Evolutionary conservation across 192 early-diverging fungal genomes (phyloP).

Genomic region (Rhizophlyctis rosea): DNA sequence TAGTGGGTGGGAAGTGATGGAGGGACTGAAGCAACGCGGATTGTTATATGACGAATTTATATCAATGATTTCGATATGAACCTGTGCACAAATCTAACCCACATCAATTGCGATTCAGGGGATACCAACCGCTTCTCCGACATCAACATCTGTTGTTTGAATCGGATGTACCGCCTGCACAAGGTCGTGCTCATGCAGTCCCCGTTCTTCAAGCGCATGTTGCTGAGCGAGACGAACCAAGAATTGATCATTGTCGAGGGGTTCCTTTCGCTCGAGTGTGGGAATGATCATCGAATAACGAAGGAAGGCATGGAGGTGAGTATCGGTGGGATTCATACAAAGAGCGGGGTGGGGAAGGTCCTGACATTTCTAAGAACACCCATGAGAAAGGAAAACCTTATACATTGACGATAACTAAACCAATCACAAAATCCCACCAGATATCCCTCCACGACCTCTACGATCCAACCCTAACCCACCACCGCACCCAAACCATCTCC

Average conservation of each 20-base stretch:
- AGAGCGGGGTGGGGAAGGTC: too few species aligned
- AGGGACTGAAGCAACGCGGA: too few species aligned
- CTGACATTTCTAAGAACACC: too few species aligned
- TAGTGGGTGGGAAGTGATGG: too few species aligned
- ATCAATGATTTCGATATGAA: too few species aligned
- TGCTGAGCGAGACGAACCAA: conserved; percentile 11
- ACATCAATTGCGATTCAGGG: background rate
- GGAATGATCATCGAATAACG: conserved; percentile 13
- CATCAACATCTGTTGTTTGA: conserved; percentile 15
- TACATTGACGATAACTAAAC: too few species aligned
- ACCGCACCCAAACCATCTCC: conserved; percentile 8
- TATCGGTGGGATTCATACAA: background rate
- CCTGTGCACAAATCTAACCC: too few species aligned
- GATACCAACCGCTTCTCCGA: conserved; percentile 18
- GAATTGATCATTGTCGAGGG: conserved; percentile 21
- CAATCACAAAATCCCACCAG: background rate
- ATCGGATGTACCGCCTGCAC: conserved; percentile 24
- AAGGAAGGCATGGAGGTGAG: conserved; percentile 22
- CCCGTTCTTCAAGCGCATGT: conserved; percentile 24
- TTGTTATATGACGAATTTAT: too few species aligned
- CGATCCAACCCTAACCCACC: background rate
- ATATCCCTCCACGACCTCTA: conserved; percentile 21
- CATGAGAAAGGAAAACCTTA: too few species aligned
- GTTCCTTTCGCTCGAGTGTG: conserved; percentile 13
- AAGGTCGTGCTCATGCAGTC: conserved; percentile 26